A percentile compares a stretch with the other conserved stretches of the same genome.
Evolutionary conservation across 768 basidiomycete species (phyloP).

Genomic region (Daedalea quercina): DNA sequence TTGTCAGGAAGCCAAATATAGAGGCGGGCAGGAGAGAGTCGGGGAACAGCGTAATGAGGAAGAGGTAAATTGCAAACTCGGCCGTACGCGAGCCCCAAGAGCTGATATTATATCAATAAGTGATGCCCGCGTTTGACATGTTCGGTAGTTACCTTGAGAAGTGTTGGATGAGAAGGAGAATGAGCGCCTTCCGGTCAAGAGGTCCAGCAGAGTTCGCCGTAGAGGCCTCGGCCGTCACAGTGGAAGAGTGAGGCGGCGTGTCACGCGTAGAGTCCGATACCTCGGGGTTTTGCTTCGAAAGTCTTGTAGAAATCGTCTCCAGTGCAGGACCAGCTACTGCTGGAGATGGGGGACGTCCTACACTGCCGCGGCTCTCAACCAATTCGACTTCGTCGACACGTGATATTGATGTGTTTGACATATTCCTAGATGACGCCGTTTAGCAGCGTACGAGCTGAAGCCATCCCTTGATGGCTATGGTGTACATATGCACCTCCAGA

Average conservation of each 20-base stretch:
- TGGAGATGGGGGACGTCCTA: too few species aligned
- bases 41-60: constrained; percentile 35
- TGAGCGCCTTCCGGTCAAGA: constrained; percentile 10
- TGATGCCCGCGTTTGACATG: too few species aligned
- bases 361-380: too few species aligned
- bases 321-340: too few species aligned
- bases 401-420: too few species aligned
- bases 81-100: constrained; percentile 29
- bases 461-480: not conserved
- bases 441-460: not conserved
- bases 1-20: constrained; percentile 39
- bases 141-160: constrained; percentile 13
- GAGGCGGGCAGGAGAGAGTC: constrained; percentile 41
- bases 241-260: too few species aligned
- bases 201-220: not conserved
- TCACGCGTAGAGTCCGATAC: too few species aligned
- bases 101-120: constrained; percentile 2
- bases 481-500: not conserved
- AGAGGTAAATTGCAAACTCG: constrained; percentile 38
- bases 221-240: not conserved
- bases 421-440: too few species aligned
- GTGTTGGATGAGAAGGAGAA: constrained; percentile 13
- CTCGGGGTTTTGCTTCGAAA: too few species aligned
- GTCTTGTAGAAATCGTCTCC: too few species aligned
- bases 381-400: too few species aligned